A percentile compares a stretch with the other conserved stretches of the same genome.
phyloP scores from a whole-genome alignment of 192 early-diverging fungal genomes.

The Backusella luteola region DNA sequence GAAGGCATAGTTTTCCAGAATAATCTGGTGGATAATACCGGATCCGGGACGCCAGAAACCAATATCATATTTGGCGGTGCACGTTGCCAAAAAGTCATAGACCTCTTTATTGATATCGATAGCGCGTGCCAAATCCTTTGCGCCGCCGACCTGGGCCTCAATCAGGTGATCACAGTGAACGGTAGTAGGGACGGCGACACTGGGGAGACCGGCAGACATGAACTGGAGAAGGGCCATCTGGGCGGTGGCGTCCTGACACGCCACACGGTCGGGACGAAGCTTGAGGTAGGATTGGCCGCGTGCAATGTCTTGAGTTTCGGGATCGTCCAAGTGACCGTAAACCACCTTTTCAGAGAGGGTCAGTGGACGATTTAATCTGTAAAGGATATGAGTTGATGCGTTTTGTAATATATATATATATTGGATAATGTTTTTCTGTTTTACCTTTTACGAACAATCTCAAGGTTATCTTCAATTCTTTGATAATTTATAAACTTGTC shows the following conservation, averaged over 20 bases:
- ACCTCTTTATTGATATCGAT: slow-evolving; percentile 91
- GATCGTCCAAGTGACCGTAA: slow-evolving; percentile 96
- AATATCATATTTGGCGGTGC: slow-evolving; percentile 89
- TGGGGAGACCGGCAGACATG: slow-evolving; percentile 87
- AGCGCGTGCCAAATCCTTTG: slow-evolving; percentile 79
- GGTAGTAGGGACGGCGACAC: slow-evolving; percentile 86
- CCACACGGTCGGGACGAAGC: slow-evolving; percentile 97
- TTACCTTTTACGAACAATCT: slow-evolving; percentile 89
- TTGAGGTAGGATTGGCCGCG: slow-evolving; percentile 92
- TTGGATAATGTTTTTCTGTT: too few species aligned
- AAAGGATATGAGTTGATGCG: not conserved
- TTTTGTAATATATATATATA: too few species aligned
- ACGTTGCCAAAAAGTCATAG: slow-evolving; percentile 84
- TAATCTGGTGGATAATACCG: slow-evolving; percentile 95
- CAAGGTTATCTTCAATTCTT: slow-evolving; percentile 92
- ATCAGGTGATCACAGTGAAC: slow-evolving; percentile 99
- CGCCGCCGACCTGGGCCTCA: slow-evolving; percentile 83
- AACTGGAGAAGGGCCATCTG: slow-evolving; percentile 98
- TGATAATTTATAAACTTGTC: slow-evolving; percentile 98
- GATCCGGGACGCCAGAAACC: slow-evolving; percentile 95
- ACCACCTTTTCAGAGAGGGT: slow-evolving; percentile 97
- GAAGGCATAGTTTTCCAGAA: slow-evolving; percentile 97
- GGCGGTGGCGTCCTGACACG: slow-evolving; percentile 98
- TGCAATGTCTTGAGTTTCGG: slow-evolving; percentile 89
- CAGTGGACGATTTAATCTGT: slow-evolving; percentile 85